Conservation (phyloP, 208 protist species). For the Crithidia brevicula region DNA sequence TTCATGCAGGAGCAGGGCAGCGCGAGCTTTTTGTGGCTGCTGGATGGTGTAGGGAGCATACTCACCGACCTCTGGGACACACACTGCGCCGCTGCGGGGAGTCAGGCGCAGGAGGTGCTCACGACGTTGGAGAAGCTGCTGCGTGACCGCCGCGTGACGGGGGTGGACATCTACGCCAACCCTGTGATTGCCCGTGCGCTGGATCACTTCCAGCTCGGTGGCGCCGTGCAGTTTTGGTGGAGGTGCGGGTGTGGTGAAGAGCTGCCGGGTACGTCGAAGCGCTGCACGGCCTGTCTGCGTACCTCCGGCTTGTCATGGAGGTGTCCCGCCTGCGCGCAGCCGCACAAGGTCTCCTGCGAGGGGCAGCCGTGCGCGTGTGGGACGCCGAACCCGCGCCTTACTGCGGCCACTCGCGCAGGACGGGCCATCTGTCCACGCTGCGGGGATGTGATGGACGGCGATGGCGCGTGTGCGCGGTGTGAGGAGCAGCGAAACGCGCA, state of each 20-base stretch:
- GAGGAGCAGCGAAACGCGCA: slow-evolving; percentile 8
- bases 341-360: slow-evolving; percentile 15
- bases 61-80: slow-evolving; percentile 54
- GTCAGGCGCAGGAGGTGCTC: slow-evolving; percentile 34
- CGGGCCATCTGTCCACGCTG: slow-evolving; percentile 41
- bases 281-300: slow-evolving; percentile 68
- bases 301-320: slow-evolving; percentile 53
- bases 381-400: slow-evolving; percentile 25
- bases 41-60: slow-evolving; percentile 54
- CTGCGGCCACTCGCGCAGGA: slow-evolving; percentile 16
- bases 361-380: slow-evolving; percentile 28
- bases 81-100: slow-evolving; percentile 30
- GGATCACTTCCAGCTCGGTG: slow-evolving; percentile 53
- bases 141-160: slow-evolving; percentile 36
- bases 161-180: slow-evolving; percentile 55
- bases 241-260: slow-evolving; percentile 68
- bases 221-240: slow-evolving; percentile 69
- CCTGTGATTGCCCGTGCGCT: slow-evolving; percentile 52
- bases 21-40: slow-evolving; percentile 73
- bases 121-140: slow-evolving; percentile 27
- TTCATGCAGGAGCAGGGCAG: slow-evolving; percentile 58
- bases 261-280: slow-evolving; percentile 56
- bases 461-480: slow-evolving; percentile 37
- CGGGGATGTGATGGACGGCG: slow-evolving; percentile 32
- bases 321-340: slow-evolving; percentile 41